Percentiles rank a stretch among this genome's conserved stretches.
These are phyloP conservation scores for Botrytis fabae DNA, from an alignment of 2,329 filamentous ascomycete genomes.

Conservation along the genomic window DNA sequence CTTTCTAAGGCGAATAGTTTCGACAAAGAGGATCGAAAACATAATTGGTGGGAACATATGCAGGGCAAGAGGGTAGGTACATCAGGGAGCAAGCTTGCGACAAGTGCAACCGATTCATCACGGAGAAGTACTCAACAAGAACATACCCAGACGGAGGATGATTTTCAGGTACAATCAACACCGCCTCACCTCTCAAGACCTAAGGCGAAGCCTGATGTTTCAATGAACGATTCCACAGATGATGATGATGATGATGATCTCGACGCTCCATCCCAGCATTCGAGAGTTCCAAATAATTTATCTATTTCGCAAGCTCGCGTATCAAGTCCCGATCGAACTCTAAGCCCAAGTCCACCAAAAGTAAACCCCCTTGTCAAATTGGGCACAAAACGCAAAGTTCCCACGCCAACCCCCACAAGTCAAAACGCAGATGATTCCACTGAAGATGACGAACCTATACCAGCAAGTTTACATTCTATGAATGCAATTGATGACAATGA, in stretches of 20 bases:
- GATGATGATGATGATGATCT: conserved; percentile 36
- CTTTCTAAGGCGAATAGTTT: conserved; percentile 9
- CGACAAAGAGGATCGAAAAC: not conserved
- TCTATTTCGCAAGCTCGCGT: conserved; percentile 27
- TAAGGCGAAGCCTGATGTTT: conserved; percentile 10
- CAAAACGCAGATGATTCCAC: conserved; percentile 15
- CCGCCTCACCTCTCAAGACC: conserved; percentile 30
- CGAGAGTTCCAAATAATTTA: conserved; percentile 35
- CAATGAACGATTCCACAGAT: conserved; percentile 31
- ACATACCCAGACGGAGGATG: conserved; percentile 27
- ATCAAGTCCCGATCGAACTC: not conserved
- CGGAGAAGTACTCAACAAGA: not conserved
- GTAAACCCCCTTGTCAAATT: conserved; percentile 23
- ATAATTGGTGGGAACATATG: conserved; percentile 37
- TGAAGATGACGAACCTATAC: conserved; percentile 22
- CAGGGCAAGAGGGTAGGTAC: conserved; percentile 34
- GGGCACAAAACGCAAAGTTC: conserved; percentile 16
- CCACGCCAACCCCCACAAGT: not conserved
- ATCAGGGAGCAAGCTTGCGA: conserved; percentile 25
- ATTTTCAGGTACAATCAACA: conserved; percentile 40
- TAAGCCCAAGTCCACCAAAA: not conserved
- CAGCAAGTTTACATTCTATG: not conserved
- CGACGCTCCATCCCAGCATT: conserved; percentile 33
- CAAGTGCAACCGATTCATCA: conserved; percentile 9
- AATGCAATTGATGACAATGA: conserved; percentile 4